These are phyloP conservation scores for Globisporangium radiosum DNA, from an alignment of 352 stramenopile species.

Conservation along the genomic window DNA sequence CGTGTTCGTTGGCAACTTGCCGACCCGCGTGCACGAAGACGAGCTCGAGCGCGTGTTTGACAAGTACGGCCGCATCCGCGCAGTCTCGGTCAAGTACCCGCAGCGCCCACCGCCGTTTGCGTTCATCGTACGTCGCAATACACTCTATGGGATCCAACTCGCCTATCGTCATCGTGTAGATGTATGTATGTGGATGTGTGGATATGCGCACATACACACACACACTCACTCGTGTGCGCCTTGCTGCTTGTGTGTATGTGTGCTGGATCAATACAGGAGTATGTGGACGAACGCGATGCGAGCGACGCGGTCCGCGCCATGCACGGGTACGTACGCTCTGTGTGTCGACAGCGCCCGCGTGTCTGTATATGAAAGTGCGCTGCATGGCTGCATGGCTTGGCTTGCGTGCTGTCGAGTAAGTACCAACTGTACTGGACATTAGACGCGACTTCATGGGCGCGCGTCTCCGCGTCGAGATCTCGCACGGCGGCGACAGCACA, in stretches of 20 bases:
- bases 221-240: neutral
- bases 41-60: conserved; percentile 53
- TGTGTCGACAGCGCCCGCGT: neutral
- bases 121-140: conserved; percentile 41
- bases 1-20: conserved; percentile 61
- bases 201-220: neutral
- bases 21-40: conserved; percentile 41
- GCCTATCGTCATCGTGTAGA: neutral
- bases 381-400: too few species aligned
- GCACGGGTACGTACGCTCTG: conserved; percentile 27
- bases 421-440: too few species aligned
- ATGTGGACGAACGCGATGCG: conserved; percentile 45
- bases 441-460: conserved; percentile 21
- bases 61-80: conserved; percentile 37
- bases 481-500: conserved; percentile 13
- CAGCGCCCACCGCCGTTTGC: conserved; percentile 36
- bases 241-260: neutral
- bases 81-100: conserved; percentile 49
- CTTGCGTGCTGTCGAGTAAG: too few species aligned
- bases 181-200: neutral
- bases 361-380: neutral
- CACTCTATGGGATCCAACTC: neutral
- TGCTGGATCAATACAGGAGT: conserved; percentile 27
- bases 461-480: conserved; percentile 52
- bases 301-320: conserved; percentile 49